These are phyloP conservation scores for Neurospora sp. DNA, from an alignment of 495 filamentous ascomycete genomes.

Conservation along the genomic window DNA sequence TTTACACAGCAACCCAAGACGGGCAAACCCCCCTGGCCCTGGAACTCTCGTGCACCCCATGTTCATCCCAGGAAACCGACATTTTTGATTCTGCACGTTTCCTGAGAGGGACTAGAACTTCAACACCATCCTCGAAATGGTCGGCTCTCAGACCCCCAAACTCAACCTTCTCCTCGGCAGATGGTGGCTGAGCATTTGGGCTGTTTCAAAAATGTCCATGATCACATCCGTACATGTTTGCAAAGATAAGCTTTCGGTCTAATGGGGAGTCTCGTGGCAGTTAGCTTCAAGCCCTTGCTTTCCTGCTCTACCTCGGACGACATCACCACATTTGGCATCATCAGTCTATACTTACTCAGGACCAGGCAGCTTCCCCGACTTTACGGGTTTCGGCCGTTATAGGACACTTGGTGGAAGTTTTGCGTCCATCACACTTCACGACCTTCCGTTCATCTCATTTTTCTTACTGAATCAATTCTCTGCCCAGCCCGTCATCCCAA, in stretches of 20 bases:
- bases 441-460: not conserved
- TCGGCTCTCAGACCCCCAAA: not conserved
- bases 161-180: not conserved
- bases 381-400: not conserved
- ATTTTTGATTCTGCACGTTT: not conserved
- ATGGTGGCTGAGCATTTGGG: not conserved
- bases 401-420: not conserved
- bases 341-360: not conserved
- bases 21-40: not conserved
- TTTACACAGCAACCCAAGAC: not conserved
- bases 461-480: not conserved
- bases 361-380: not conserved
- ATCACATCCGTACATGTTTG: not conserved
- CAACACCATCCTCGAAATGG: not conserved
- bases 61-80: not conserved
- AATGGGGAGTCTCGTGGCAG: not conserved
- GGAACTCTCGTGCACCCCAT: not conserved
- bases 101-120: not conserved
- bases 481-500: not conserved
- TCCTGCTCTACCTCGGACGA: not conserved
- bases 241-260: not conserved
- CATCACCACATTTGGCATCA: not conserved
- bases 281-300: not conserved
- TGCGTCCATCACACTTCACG: not conserved
- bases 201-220: not conserved